Evolutionary conservation across 257 asterid genomes (phyloP).

Genomic region (Lithospermum erythrorhizon): DNA sequence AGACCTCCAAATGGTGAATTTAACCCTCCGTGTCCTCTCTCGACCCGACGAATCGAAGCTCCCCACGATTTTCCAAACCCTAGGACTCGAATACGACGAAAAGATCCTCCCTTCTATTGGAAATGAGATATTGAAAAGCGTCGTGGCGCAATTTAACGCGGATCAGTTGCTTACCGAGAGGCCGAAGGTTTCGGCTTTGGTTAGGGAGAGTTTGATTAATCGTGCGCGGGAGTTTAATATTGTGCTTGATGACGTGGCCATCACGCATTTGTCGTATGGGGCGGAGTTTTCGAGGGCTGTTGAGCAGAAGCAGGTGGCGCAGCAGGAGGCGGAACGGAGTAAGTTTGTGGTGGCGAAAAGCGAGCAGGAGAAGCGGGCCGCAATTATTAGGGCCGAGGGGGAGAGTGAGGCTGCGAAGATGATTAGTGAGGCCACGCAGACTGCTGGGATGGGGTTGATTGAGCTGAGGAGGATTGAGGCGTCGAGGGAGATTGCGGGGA

Average conservation of each 20-base stretch:
- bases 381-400: constrained; percentile 35
- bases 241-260: constrained; percentile 82
- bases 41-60: constrained; percentile 69
- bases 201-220: constrained; percentile 66
- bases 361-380: constrained; percentile 42
- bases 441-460: constrained; percentile 37
- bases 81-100: constrained; percentile 86
- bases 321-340: constrained; percentile 96
- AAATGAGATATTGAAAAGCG: constrained; percentile 80
- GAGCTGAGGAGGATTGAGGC: constrained; percentile 37
- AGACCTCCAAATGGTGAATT: constrained; percentile 96
- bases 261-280: constrained; percentile 86
- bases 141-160: constrained; percentile 92
- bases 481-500: constrained; percentile 33
- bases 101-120: constrained; percentile 94
- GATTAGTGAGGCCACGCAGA: constrained; percentile 35
- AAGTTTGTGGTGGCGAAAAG: constrained; percentile 85
- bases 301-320: constrained; percentile 99
- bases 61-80: constrained; percentile 66
- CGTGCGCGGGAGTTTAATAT: constrained; percentile 91
- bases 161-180: constrained; percentile 89
- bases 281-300: constrained; percentile 86
- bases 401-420: constrained; percentile 42
- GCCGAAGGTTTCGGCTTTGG: constrained; percentile 87
- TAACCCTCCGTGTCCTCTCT: constrained; percentile 80